Evolutionary conservation across 2,329 filamentous ascomycete genomes (phyloP).

Genomic region (Hymenoscyphus salicellus): DNA sequence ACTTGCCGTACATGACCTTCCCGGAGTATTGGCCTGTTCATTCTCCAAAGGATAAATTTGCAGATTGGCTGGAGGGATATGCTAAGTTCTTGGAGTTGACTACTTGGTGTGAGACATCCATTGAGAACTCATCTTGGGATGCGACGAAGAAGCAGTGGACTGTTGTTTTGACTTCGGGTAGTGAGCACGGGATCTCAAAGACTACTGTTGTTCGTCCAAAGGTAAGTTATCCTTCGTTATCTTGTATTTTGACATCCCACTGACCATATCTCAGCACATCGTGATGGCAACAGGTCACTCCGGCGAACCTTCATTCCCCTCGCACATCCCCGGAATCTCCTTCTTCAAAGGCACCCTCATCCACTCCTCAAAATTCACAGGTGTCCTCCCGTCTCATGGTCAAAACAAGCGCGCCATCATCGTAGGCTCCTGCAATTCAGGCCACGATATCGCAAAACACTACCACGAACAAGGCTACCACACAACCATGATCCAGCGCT

Average conservation of each 20-base stretch:
- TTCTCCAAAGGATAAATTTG: constrained; percentile 69
- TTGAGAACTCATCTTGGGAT: constrained; percentile 46
- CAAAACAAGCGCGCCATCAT: constrained; percentile 61
- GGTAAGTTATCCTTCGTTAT: not conserved
- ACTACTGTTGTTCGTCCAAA: constrained; percentile 16
- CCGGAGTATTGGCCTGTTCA: constrained; percentile 65
- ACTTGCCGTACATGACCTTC: constrained; percentile 63
- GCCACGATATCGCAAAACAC: constrained; percentile 67
- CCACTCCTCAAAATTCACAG: constrained; percentile 60
- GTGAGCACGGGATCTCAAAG: constrained; percentile 10
- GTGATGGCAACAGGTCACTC: constrained; percentile 28
- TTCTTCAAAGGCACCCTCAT: constrained; percentile 58
- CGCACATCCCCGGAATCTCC: constrained; percentile 46
- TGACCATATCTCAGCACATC: constrained; percentile 15
- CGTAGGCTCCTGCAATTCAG: constrained; percentile 66
- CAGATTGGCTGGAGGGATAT: constrained; percentile 65
- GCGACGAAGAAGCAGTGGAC: constrained; percentile 52
- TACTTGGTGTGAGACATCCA: constrained; percentile 56
- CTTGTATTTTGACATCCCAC: constrained; percentile 24
- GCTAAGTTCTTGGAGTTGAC: constrained; percentile 63
- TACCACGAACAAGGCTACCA: constrained; percentile 64
- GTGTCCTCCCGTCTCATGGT: constrained; percentile 44
- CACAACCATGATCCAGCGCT: constrained; percentile 68
- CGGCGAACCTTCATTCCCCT: constrained; percentile 58
- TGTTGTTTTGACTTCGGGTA: constrained; percentile 43